Percentiles rank a stretch among this genome's conserved stretches.
phyloP scores from a whole-genome alignment of 371 early-diverging fungal species.

The Nematocida sp. region DNA sequence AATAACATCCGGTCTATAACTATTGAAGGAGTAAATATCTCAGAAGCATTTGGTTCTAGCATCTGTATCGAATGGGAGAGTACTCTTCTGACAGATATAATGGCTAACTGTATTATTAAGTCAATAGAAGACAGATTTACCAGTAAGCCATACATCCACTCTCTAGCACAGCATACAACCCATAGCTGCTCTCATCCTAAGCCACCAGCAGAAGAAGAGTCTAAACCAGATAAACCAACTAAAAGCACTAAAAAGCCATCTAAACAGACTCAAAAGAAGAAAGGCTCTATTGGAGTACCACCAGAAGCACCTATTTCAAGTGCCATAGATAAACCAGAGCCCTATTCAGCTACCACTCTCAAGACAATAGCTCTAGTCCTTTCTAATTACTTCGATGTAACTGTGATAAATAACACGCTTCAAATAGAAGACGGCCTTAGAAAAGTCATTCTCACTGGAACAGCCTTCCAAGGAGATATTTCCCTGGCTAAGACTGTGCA shows the following conservation, averaged over 20 bases:
- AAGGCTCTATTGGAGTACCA: too few species aligned
- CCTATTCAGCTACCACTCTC: background rate
- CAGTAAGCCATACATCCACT: background rate
- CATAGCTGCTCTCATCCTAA: too few species aligned
- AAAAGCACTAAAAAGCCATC: background rate
- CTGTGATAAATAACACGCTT: background rate
- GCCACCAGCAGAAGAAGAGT: background rate
- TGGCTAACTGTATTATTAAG: constrained; percentile 44
- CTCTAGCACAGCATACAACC: too few species aligned
- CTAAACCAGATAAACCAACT: background rate
- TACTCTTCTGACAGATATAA: constrained; percentile 22
- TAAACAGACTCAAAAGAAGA: background rate
- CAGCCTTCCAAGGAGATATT: constrained; percentile 10
- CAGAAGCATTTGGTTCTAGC: background rate
- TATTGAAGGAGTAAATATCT: constrained; percentile 22
- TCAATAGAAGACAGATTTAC: background rate
- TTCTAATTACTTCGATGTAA: constrained; percentile 20
- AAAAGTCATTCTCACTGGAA: background rate
- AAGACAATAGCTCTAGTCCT: constrained; percentile 9
- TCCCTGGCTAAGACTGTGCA: constrained; percentile 31
- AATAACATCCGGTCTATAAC: background rate
- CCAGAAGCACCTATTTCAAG: too few species aligned
- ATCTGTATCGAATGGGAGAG: constrained; percentile 37
- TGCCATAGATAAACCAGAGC: background rate
- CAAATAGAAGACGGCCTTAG: background rate